Base-by-base conservation (phyloP, 192 early-diverging fungal genomes). In the Rhizophlyctis rosea region DNA sequence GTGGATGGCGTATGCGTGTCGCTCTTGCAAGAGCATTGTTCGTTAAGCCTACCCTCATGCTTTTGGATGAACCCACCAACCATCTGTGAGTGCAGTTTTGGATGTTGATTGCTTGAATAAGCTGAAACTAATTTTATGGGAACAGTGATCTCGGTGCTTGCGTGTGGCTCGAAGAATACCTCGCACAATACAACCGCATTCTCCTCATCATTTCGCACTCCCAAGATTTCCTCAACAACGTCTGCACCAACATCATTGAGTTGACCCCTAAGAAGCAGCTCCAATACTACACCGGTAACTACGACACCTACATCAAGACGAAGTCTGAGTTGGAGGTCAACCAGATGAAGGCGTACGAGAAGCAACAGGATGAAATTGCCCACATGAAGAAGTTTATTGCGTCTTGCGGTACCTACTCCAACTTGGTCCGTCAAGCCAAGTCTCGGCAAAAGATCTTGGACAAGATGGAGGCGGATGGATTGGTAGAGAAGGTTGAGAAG, bases 1-100 rank as follows among this genome's bases (percentile, higher is more conserved):
- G 97, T 87, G 97, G 97, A 72, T 99, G 97, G 97, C 86, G 97
- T 62, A 99, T 99, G 97, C 83, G 97, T 69, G 97, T 99, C 50
- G 90, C 95, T 3, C 86, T 99, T 30, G 94, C 97, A 39, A 84
- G 90, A 67, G 95, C 95, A 59, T 81, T 99, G 73, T 99, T 99
- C 80, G 92, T 93, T 69, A 91, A 88, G 54, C 98, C 98, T 28
- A 85, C 80, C 4, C 61, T 86, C 29, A 59, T 86, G 65, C 61
- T 86, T 32, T 69, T 86, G 29, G 84, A 86, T 62, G 72, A 86
- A 68, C 84, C 84, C 24, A 79, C 89, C 49, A 91, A 91, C 78
- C 89, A 91, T 75, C 80, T 93, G 73, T n/a, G n/a, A n/a, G n/a
- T n/a, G n/a, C n/a, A n/a, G n/a, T n/a, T n/a, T n/a, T n/a, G n/a